phyloP scores from a whole-genome alignment of 257 asterid genomes.

The Pogostemon cablin region DNA sequence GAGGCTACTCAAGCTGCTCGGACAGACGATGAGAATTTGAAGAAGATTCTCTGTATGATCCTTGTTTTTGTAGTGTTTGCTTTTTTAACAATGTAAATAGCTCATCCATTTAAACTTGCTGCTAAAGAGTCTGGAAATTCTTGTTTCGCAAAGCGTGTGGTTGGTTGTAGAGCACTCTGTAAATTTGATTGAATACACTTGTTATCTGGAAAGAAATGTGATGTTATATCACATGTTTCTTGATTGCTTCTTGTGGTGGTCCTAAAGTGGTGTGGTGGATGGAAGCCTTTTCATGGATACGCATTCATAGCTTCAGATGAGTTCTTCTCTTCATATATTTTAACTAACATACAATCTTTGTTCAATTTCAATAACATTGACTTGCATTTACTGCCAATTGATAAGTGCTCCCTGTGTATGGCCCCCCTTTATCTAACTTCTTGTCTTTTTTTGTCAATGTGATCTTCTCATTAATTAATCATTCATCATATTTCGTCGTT shows the following conservation, averaged over 20 bases:
- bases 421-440: too few species aligned
- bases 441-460: too few species aligned
- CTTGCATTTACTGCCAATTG: too few species aligned
- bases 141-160: not conserved
- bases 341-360: too few species aligned
- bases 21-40: slow-evolving; percentile 55
- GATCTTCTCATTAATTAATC: too few species aligned
- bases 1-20: slow-evolving; percentile 37
- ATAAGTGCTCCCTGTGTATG: too few species aligned
- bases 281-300: not conserved
- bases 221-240: too few species aligned
- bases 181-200: not conserved
- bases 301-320: not conserved
- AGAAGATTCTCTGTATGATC: slow-evolving; percentile 46
- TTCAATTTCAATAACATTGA: too few species aligned
- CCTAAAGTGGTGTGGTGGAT: not conserved
- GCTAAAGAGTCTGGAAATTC: slow-evolving; percentile 1
- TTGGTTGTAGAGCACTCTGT: slow-evolving; percentile 22
- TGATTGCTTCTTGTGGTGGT: not conserved
- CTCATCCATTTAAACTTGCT: slow-evolving; percentile 1
- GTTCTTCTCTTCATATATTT: too few species aligned
- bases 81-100: slow-evolving; percentile 38
- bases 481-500: too few species aligned
- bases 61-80: slow-evolving; percentile 45
- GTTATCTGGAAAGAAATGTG: too few species aligned